Evolutionary conservation across 2,329 filamentous ascomycete genomes (phyloP), one percentile per base, ranked within the genome.

Genomic region (Fusarium secorum): DNA sequence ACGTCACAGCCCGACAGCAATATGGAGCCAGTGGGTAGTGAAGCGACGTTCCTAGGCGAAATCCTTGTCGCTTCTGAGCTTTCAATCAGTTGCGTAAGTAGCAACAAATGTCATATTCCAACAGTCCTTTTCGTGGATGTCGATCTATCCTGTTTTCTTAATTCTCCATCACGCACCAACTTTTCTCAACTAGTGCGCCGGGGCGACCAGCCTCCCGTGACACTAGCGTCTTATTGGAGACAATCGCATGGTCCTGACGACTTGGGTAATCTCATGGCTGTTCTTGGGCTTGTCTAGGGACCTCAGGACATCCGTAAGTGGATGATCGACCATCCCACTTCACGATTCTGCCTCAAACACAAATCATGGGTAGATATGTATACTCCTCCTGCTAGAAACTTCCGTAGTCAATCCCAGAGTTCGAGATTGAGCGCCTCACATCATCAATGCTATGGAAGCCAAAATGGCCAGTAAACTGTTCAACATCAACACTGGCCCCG

Each of bases 121-220:
- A 70, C 56, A 66, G 64, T 45, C 56, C 54, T 58, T 54, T 48
- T 61, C 39, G 28, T 57, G 35, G 71, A 62, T 56, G 70, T 65
- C 57, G 74, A 76, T 75, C 70, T 59, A 61, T 71, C 57, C 73
- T 54, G 39, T 53, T 64, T 61, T 75, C 32, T 51, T 59, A 62
- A 61, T 59, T 63, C 64, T 63, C 60, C 60, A 58, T 56, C n/a
- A 26, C 59, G 60, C 70, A 65, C 56, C 62, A 61, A 51, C 60
- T 52, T 49, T 53, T 56, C 48, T 51, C 49, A 68, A 59, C 63
- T 61, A 71, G 72, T 54, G 62, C 60, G 59, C 58, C 62, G 59
- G 60, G 70, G 69, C 58, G 56, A 68, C 58, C 72, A 75, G 74
- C 73, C 72, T 75, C 74, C 74, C 74, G 74, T 38, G 60, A 64